Conservation (phyloP, 495 filamentous ascomycete species). For the Penicillium pulvis region DNA sequence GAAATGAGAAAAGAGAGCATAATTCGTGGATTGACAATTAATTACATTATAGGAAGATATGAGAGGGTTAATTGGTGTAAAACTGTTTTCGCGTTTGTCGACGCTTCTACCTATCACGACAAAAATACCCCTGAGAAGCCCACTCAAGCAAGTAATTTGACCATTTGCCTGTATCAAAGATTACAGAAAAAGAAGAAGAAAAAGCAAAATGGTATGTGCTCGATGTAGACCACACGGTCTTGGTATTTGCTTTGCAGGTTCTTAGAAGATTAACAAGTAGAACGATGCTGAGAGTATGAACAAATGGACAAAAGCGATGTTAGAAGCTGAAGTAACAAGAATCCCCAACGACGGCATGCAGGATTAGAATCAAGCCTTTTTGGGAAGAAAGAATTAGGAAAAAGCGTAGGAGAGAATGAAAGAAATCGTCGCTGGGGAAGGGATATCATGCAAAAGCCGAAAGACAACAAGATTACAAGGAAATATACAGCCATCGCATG, state of each 20-base stretch:
- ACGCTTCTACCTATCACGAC: neutral
- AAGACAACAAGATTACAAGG: slow-evolving; percentile 23
- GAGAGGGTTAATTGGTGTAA: neutral
- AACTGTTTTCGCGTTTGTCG: neutral
- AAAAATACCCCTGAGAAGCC: neutral
- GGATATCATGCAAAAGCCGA: slow-evolving; percentile 35
- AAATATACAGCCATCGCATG: slow-evolving; percentile 20
- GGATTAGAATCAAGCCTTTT: slow-evolving; percentile 10
- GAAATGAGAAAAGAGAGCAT: neutral
- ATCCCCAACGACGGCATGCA: slow-evolving; percentile 15
- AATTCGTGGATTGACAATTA: neutral
- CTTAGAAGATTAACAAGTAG: slow-evolving; percentile 1
- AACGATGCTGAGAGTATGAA: slow-evolving; percentile 10
- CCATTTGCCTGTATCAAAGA: too few relatives aligned
- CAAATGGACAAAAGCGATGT: slow-evolving; percentile 7
- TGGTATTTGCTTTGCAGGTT: slow-evolving; percentile 12
- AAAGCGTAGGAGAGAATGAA: slow-evolving; percentile 2
- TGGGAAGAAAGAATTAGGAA: slow-evolving; percentile 10
- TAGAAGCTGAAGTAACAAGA: slow-evolving; percentile 16
- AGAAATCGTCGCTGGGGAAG: slow-evolving; percentile 21
- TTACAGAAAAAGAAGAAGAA: neutral
- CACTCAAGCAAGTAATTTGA: neutral
- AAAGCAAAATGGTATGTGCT: neutral
- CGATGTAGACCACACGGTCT: slow-evolving; percentile 12
- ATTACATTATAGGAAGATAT: neutral